Conservation (phyloP, 441 rosid genomes). For the Populus hybrid region DNA sequence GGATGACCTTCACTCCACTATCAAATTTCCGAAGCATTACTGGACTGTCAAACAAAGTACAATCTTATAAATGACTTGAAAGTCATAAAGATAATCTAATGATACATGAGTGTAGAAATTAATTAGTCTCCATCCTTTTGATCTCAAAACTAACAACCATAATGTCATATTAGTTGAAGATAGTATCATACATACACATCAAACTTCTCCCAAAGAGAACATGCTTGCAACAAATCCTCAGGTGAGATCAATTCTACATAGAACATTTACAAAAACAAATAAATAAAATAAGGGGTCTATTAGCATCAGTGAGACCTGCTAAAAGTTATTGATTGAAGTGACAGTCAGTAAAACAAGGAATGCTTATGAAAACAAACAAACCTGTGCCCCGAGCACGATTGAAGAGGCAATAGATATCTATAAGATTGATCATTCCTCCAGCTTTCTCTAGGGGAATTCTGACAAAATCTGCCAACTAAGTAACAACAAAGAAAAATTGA, state of each 20-base stretch:
- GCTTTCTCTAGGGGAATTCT: constrained; percentile 76
- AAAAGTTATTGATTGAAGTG: neutral
- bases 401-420: constrained; percentile 89
- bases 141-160: constrained; percentile 11
- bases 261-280: constrained; percentile 18
- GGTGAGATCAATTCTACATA: constrained; percentile 82
- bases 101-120: neutral
- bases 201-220: constrained; percentile 92
- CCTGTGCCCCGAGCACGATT: constrained; percentile 99
- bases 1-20: constrained; percentile 94
- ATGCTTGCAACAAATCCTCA: constrained; percentile 87
- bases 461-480: constrained; percentile 93
- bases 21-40: constrained; percentile 97
- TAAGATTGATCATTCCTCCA: constrained; percentile 95
- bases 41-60: constrained; percentile 55
- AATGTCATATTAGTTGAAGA: constrained; percentile 9
- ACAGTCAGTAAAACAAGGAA: constrained; percentile 9
- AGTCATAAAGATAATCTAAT: neutral
- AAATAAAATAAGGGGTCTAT: neutral
- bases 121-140: neutral
- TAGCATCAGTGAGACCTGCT: neutral
- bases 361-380: constrained; percentile 17
- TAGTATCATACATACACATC: constrained; percentile 68
- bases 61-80: constrained; percentile 13
- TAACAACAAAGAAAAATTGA: constrained; percentile 21